Conservation (phyloP, 345 rosid species). For the Citrus sp. region DNA sequence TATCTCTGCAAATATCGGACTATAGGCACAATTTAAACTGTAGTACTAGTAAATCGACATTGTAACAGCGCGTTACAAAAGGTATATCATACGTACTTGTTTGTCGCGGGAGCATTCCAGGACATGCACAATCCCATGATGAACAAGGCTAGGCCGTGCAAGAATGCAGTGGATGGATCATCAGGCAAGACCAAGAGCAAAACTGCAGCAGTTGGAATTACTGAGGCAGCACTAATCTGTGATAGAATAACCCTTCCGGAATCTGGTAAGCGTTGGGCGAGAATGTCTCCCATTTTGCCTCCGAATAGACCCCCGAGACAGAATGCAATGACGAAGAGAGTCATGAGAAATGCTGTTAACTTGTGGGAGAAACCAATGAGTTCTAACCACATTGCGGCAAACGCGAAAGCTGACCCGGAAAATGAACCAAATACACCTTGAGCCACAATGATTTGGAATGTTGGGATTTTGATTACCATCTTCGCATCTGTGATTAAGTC, state of each 20-base stretch:
- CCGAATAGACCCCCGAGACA: constrained; percentile 50
- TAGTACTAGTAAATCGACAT: background rate
- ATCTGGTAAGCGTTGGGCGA: constrained; percentile 45
- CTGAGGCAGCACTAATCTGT: constrained; percentile 53
- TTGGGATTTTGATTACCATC: constrained; percentile 48
- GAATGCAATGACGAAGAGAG: constrained; percentile 32
- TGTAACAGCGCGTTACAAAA: background rate
- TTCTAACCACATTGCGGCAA: constrained; percentile 66
- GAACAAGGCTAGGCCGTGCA: constrained; percentile 46
- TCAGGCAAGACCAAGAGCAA: constrained; percentile 52
- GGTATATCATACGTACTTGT: constrained; percentile 32
- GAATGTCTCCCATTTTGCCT: constrained; percentile 57
- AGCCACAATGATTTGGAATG: constrained; percentile 64
- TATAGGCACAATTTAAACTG: constrained; percentile 22
- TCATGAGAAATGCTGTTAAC: constrained; percentile 45
- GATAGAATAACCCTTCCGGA: constrained; percentile 57
- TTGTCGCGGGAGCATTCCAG: constrained; percentile 71
- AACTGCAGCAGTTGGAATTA: constrained; percentile 58
- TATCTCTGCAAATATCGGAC: constrained; percentile 91
- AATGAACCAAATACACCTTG: constrained; percentile 63
- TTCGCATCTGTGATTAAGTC: constrained; percentile 46
- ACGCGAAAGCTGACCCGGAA: constrained; percentile 59
- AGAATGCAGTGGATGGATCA: constrained; percentile 52
- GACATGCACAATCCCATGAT: constrained; percentile 57
- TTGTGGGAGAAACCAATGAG: constrained; percentile 63